Conservation (phyloP, 176 grass and related monocot genomes). For the Musa acuminata region DNA sequence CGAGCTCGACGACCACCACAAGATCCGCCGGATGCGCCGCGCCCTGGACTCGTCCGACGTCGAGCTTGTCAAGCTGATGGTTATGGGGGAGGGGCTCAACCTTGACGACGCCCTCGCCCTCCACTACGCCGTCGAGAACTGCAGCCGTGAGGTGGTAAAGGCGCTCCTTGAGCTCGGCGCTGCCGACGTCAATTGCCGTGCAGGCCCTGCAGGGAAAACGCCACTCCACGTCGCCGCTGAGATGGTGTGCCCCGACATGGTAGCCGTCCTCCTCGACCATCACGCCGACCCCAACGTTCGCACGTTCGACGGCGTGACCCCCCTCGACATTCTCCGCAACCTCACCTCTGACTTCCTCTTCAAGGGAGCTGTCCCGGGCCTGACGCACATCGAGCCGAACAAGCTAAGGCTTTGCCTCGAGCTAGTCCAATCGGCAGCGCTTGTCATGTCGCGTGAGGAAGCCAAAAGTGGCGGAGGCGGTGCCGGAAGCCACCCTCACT, state of each 20-base stretch:
- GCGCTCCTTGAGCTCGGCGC: slow-evolving; percentile 90
- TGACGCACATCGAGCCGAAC: slow-evolving; percentile 89
- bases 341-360: slow-evolving; percentile 99
- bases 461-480: background rate
- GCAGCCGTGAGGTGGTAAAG: slow-evolving; percentile 90
- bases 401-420: slow-evolving; percentile 92
- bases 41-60: slow-evolving; percentile 87
- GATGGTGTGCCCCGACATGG: slow-evolving; percentile 91
- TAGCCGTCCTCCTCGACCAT: slow-evolving; percentile 93
- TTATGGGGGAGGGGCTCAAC: slow-evolving; percentile 94
- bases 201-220: slow-evolving; percentile 68
- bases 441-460: slow-evolving; percentile 77
- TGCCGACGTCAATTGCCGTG: slow-evolving; percentile 74
- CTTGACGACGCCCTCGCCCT: slow-evolving; percentile 89
- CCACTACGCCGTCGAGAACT: slow-evolving; percentile 85
- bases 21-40: slow-evolving; percentile 52
- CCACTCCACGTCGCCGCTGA: slow-evolving; percentile 72
- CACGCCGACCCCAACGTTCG: slow-evolving; percentile 76
- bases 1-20: slow-evolving; percentile 39
- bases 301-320: slow-evolving; percentile 67
- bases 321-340: slow-evolving; percentile 67
- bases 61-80: slow-evolving; percentile 97
- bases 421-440: slow-evolving; percentile 79
- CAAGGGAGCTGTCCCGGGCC: slow-evolving; percentile 84
- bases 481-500: background rate